These are phyloP conservation scores for Colletotrichum noveboracense DNA, from an alignment of 2,329 filamentous ascomycete species.

Conservation along the genomic window DNA sequence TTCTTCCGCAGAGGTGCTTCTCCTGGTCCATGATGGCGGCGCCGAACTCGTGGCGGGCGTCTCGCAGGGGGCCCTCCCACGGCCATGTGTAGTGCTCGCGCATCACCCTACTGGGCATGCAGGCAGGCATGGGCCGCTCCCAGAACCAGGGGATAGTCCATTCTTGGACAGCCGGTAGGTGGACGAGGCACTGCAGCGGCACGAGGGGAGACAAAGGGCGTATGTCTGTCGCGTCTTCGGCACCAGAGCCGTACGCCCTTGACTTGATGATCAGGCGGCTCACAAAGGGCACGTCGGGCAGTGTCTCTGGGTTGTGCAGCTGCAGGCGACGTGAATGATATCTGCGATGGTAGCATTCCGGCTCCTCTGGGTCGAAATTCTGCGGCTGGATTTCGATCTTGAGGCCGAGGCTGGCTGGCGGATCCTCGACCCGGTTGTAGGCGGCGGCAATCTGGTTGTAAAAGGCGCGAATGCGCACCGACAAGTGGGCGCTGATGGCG, in stretches of 20 bases:
- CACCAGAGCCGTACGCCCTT: neutral
- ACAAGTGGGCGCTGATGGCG: too few relatives aligned
- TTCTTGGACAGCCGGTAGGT: slow-evolving; percentile 18
- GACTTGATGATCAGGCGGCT: slow-evolving; percentile 9
- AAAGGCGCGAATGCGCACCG: too few relatives aligned
- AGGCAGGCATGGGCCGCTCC: too few relatives aligned
- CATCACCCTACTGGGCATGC: too few relatives aligned
- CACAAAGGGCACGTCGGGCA: slow-evolving; percentile 22
- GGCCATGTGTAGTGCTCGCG: too few relatives aligned
- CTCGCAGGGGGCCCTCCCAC: slow-evolving; percentile 3
- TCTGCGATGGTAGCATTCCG: slow-evolving; percentile 16
- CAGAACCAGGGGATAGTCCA: too few relatives aligned
- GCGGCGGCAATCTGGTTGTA: too few relatives aligned
- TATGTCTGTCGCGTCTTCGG: neutral
- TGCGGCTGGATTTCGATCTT: slow-evolving; percentile 11
- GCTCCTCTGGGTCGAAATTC: slow-evolving; percentile 1
- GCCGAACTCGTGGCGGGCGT: slow-evolving; percentile 30
- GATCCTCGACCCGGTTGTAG: neutral
- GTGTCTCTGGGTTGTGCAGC: slow-evolving; percentile 22
- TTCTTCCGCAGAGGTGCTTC: slow-evolving; percentile 18
- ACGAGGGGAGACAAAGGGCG: slow-evolving; percentile 26
- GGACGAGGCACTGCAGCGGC: slow-evolving; percentile 26
- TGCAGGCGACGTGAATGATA: slow-evolving; percentile 24
- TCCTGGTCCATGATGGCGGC: slow-evolving; percentile 20
- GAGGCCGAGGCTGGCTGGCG: neutral